Evolutionary conservation across 768 basidiomycete genomes (phyloP).

Genomic region (Sporobolomyces phaffii): DNA sequence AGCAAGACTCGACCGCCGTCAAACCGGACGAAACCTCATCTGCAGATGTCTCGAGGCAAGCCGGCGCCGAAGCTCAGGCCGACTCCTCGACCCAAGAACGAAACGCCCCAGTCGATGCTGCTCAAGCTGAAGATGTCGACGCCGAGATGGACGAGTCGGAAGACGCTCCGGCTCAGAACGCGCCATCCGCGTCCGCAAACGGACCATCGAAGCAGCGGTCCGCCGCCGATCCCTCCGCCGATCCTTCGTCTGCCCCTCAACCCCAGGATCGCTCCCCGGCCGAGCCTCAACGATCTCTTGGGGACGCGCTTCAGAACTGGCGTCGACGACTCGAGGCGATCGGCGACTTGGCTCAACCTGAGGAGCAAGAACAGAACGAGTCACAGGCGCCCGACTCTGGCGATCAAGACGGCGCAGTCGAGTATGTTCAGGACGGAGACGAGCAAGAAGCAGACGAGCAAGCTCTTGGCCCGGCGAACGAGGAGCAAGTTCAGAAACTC

Average conservation of each 20-base stretch:
- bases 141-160: conserved; percentile 18
- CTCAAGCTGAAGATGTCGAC: neutral
- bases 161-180: conserved; percentile 16
- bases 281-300: conserved; percentile 58
- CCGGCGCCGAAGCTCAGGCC: conserved; percentile 9
- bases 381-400: conserved; percentile 41
- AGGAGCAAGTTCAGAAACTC: conserved; percentile 74
- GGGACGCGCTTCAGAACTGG: conserved; percentile 75
- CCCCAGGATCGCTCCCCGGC: conserved; percentile 15
- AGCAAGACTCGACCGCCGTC: conserved; percentile 24
- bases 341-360: conserved; percentile 50
- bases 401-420: conserved; percentile 50
- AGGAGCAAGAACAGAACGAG: conserved; percentile 48
- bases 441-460: conserved; percentile 64
- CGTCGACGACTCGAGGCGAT: conserved; percentile 80
- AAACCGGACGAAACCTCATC: conserved; percentile 18
- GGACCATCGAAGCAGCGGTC: conserved; percentile 32
- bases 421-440: conserved; percentile 67
- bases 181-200: conserved; percentile 19
- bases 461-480: conserved; percentile 77
- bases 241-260: conserved; percentile 10
- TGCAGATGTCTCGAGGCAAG: conserved; percentile 16
- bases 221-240: conserved; percentile 30
- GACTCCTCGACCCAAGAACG: neutral
- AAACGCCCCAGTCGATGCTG: conserved; percentile 2